phyloP scores from a whole-genome alignment of 768 basidiomycete species.

The Zangia roseola region DNA sequence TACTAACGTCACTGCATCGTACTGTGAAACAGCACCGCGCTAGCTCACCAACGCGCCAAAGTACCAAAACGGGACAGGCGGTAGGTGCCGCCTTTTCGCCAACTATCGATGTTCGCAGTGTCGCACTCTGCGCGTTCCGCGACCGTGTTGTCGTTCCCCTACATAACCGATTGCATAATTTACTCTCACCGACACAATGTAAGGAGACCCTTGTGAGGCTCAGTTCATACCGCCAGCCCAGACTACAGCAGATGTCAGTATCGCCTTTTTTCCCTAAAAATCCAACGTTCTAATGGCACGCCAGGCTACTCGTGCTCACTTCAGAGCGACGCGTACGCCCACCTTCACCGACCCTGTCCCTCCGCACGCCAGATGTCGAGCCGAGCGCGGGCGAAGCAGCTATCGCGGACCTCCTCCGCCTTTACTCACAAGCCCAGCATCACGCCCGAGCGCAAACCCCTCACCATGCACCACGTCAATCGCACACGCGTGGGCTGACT shows the following conservation, averaged over 20 bases:
- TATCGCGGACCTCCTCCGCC: conserved; percentile 61
- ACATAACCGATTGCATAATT: conserved; percentile 50
- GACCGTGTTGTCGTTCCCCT: conserved; percentile 76
- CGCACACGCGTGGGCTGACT: conserved; percentile 27
- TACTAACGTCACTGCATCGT: conserved; percentile 69
- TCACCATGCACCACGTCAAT: conserved; percentile 31
- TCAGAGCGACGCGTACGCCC: conserved; percentile 62
- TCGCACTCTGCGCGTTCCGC: conserved; percentile 78
- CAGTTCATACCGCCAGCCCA: conserved; percentile 58
- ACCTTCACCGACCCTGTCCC: conserved; percentile 58
- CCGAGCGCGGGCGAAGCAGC: conserved; percentile 67
- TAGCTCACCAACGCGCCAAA: conserved; percentile 53
- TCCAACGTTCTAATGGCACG: conserved; percentile 2
- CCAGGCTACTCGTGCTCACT: conserved; percentile 71
- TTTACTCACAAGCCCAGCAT: conserved; percentile 54
- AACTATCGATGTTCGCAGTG: conserved; percentile 76
- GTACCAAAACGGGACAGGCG: conserved; percentile 38
- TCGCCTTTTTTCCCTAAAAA: background rate
- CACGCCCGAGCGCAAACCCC: conserved; percentile 26
- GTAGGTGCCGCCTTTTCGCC: conserved; percentile 36
- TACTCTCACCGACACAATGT: conserved; percentile 51
- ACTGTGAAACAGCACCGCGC: conserved; percentile 53
- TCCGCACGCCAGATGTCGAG: conserved; percentile 47
- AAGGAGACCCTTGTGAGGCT: conserved; percentile 59
- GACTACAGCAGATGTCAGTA: conserved; percentile 77